Conservation (phyloP, 1,284 basidiomycete genomes). For the Boletellus dicymbophilus region DNA sequence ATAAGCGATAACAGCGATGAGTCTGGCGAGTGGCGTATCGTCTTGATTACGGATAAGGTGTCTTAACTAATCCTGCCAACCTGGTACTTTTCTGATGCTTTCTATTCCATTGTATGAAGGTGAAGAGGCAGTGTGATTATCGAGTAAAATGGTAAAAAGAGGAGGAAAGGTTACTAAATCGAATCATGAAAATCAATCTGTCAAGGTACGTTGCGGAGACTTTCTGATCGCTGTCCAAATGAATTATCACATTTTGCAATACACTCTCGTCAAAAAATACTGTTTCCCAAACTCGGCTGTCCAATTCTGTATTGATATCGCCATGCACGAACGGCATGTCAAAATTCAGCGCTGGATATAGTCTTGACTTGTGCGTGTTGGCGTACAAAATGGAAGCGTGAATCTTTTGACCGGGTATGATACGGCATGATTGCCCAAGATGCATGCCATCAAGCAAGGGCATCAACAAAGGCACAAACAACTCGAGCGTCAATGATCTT, state of each 20-base stretch:
- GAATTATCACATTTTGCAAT: slow-evolving; percentile 12
- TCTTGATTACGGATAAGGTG: slow-evolving; percentile 9
- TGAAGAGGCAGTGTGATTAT: neutral
- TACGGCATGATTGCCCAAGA: slow-evolving; percentile 21
- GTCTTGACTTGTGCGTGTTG: slow-evolving; percentile 25
- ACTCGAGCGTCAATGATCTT: no score
- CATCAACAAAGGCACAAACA: no score
- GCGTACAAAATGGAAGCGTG: slow-evolving; percentile 31
- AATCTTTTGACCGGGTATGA: slow-evolving; percentile 33
- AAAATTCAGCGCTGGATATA: slow-evolving; percentile 29
- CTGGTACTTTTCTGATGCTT: slow-evolving; percentile 10
- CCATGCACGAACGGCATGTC: slow-evolving; percentile 19
- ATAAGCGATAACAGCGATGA: slow-evolving; percentile 26
- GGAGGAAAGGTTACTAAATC: slow-evolving; percentile 17
- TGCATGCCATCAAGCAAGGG: slow-evolving; percentile 17
- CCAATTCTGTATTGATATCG: slow-evolving; percentile 2
- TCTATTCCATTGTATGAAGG: slow-evolving; percentile 25
- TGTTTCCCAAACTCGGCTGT: slow-evolving; percentile 23
- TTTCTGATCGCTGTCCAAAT: slow-evolving; percentile 10
- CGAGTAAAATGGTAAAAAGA: neutral
- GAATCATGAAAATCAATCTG: slow-evolving; percentile 29
- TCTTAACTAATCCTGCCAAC: slow-evolving; percentile 12
- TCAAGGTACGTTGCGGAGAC: slow-evolving; percentile 26
- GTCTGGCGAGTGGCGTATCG: slow-evolving; percentile 14
- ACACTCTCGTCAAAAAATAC: slow-evolving; percentile 27